Conservation (phyloP, 2,329 filamentous ascomycete genomes). For the Clonostachys sp. region DNA sequence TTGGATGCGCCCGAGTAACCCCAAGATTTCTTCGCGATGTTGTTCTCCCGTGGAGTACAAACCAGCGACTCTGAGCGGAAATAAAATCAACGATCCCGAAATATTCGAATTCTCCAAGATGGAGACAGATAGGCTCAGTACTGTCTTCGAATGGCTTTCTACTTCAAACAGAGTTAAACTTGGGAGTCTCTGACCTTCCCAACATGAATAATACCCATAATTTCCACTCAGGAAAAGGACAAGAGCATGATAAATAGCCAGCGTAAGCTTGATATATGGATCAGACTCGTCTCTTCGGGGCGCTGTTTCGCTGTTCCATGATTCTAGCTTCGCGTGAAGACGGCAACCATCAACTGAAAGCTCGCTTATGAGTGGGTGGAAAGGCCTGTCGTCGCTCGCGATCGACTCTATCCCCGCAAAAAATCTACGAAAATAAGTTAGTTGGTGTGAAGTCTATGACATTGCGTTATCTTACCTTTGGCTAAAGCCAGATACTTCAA, state of each 20-base stretch:
- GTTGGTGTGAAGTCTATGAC: no score
- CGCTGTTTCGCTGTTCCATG: no score
- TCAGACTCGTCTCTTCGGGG: background rate
- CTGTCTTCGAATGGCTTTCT: background rate
- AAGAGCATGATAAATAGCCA: constrained; percentile 8
- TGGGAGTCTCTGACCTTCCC: constrained; percentile 6
- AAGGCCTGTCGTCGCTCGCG: background rate
- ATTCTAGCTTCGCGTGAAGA: no score
- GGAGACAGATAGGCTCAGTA: background rate
- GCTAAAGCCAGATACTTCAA: no score
- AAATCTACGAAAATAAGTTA: no score
- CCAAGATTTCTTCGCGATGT: background rate
- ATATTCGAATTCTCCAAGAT: constrained; percentile 6
- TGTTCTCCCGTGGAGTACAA: background rate
- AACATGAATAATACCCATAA: constrained; percentile 13
- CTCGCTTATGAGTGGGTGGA: background rate
- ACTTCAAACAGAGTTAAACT: background rate
- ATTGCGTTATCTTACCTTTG: no score
- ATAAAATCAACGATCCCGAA: constrained; percentile 10
- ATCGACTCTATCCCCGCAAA: no score
- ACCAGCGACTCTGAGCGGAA: constrained; percentile 15
- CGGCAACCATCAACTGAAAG: background rate
- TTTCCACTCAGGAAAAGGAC: constrained; percentile 11
- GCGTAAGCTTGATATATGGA: background rate
- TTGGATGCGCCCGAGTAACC: constrained; percentile 6